Conservation (phyloP, 2,329 filamentous ascomycete species). For the Paecilomyces sp. region DNA sequence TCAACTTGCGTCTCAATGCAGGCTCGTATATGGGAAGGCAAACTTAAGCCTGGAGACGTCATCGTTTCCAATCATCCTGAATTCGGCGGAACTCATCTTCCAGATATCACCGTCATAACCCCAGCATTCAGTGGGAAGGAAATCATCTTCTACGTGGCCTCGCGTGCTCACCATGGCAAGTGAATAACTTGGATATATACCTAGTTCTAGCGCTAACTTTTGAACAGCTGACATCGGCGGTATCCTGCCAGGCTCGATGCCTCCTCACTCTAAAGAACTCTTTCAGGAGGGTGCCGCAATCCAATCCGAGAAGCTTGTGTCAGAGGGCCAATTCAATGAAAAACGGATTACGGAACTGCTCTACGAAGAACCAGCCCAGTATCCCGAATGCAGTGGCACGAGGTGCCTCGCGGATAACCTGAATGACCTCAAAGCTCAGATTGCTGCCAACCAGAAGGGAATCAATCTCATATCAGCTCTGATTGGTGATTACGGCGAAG, state of each 20-base stretch:
- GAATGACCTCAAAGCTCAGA: constrained; percentile 74
- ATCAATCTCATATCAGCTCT: constrained; percentile 64
- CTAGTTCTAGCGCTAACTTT: constrained; percentile 5
- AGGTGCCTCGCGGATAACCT: constrained; percentile 71
- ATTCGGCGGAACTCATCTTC: constrained; percentile 71
- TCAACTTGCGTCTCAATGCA: constrained; percentile 70
- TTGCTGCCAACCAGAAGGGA: constrained; percentile 75
- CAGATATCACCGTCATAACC: constrained; percentile 70
- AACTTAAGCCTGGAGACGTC: constrained; percentile 67
- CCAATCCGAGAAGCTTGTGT: constrained; percentile 46
- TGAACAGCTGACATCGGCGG: constrained; percentile 63
- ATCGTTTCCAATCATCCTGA: constrained; percentile 75
- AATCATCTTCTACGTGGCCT: constrained; percentile 69
- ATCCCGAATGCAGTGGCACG: constrained; percentile 67
- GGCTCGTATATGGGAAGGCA: constrained; percentile 70
- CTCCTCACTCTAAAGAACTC: constrained; percentile 61
- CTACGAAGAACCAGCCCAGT: constrained; percentile 61
- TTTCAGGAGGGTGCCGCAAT: constrained; percentile 61
- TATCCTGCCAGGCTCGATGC: constrained; percentile 71
- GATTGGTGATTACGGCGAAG: constrained; percentile 66
- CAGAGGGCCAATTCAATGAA: constrained; percentile 58
- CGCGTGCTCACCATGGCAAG: constrained; percentile 65
- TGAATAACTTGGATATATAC: constrained; percentile 28
- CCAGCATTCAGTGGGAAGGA: constrained; percentile 63
- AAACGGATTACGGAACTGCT: constrained; percentile 62